A percentile compares a stretch with the other conserved stretches of the same genome.
phyloP scores from a whole-genome alignment of 176 grass and related monocot species.

The Triticum turgidum region DNA sequence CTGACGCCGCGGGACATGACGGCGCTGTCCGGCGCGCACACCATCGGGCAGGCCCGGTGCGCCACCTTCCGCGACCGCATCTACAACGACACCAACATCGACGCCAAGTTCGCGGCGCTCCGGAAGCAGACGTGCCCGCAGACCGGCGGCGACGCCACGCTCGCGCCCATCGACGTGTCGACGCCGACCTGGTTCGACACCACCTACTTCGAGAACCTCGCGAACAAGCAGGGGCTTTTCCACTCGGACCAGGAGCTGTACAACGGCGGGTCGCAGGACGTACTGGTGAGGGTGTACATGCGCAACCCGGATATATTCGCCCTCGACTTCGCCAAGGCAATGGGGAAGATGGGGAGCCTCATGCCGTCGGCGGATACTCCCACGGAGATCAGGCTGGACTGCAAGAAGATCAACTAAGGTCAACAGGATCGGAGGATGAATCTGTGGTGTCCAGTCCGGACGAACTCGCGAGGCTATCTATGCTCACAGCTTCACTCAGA shows the following conservation, averaged over 20 bases:
- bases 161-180: slow-evolving; percentile 54
- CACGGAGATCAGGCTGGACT: slow-evolving; percentile 61
- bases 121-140: slow-evolving; percentile 58
- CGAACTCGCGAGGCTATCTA: background rate
- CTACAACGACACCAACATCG: slow-evolving; percentile 47
- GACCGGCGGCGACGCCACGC: slow-evolving; percentile 30
- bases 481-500: background rate
- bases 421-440: background rate
- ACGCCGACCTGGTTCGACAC: slow-evolving; percentile 64
- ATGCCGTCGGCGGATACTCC: slow-evolving; percentile 38
- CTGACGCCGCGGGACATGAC: slow-evolving; percentile 62
- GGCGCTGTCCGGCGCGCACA: slow-evolving; percentile 75
- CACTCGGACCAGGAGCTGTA: slow-evolving; percentile 76
- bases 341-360: slow-evolving; percentile 63
- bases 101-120: slow-evolving; percentile 46
- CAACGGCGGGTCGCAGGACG: slow-evolving; percentile 61
- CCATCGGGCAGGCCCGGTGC: slow-evolving; percentile 60
- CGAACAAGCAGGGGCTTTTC: slow-evolving; percentile 32
- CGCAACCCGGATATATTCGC: slow-evolving; percentile 30
- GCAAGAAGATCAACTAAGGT: slow-evolving; percentile 49
- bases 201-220: slow-evolving; percentile 55
- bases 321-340: slow-evolving; percentile 59
- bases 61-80: slow-evolving; percentile 50
- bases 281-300: slow-evolving; percentile 47
- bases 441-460: background rate